phyloP scores from a whole-genome alignment of 805 yeast species.

The Candida sonorensis region DNA sequence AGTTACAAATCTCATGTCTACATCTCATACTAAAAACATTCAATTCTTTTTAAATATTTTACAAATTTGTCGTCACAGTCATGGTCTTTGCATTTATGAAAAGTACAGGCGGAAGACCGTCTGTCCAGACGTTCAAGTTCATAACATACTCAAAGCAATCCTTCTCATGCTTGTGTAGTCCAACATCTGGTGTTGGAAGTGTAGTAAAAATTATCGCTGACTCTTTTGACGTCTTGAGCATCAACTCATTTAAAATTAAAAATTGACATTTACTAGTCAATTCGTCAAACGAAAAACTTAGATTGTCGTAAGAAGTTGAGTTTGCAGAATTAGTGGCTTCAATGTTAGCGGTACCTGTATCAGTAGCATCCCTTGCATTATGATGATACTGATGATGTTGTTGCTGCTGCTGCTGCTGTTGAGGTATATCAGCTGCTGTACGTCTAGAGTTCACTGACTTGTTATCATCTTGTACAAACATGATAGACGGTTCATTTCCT shows the following conservation, averaged over 20 bases:
- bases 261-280: conserved; percentile 92
- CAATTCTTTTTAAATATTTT: too few species aligned
- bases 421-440: too few species aligned
- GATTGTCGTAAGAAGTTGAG: conserved; percentile 16
- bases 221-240: conserved; percentile 52
- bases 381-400: too few species aligned
- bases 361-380: not conserved
- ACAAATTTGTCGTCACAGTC: conserved; percentile 92
- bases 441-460: conserved; percentile 11
- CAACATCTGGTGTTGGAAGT: conserved; percentile 79
- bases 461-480: conserved; percentile 45
- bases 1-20: too few species aligned
- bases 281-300: conserved; percentile 57
- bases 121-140: conserved; percentile 73
- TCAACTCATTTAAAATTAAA: conserved; percentile 77
- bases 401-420: too few species aligned
- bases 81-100: conserved; percentile 87
- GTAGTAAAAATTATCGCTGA: conserved; percentile 84
- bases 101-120: conserved; percentile 74
- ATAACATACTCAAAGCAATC: conserved; percentile 72
- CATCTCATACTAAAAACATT: too few species aligned
- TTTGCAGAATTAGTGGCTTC: too few species aligned
- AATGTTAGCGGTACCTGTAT: not conserved
- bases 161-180: conserved; percentile 64
- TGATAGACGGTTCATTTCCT: conserved; percentile 60